These are phyloP conservation scores for Serendipita vermifera DNA, from an alignment of 768 basidiomycete species.

Conservation along the genomic window DNA sequence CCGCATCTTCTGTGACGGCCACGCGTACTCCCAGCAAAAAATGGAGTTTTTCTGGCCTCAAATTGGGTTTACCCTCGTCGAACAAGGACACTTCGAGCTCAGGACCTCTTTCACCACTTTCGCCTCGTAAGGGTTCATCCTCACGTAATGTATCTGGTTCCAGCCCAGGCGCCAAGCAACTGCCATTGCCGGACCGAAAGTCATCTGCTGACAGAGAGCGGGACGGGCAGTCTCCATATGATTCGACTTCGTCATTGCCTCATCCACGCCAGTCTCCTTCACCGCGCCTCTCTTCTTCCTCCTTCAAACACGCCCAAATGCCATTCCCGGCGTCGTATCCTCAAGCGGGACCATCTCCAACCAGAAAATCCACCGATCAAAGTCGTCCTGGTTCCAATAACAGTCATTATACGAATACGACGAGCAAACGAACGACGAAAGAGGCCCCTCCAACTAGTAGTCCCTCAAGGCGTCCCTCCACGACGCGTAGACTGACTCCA, in stretches of 20 bases:
- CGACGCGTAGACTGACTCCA: conserved; percentile 64
- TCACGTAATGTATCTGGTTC: not conserved
- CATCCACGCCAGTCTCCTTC: not conserved
- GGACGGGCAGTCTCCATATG: not conserved
- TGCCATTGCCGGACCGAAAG: not conserved
- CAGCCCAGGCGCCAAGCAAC: not conserved
- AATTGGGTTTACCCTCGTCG: conserved; percentile 39
- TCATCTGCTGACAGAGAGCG: no score
- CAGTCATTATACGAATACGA: conserved; percentile 8
- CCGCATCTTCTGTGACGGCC: conserved; percentile 19
- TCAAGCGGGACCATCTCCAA: conserved; percentile 10
- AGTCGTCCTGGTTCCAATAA: conserved; percentile 12
- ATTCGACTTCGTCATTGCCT: not conserved
- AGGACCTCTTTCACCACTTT: conserved; percentile 37
- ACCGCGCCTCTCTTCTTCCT: no score
- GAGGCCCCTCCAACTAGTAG: conserved; percentile 11
- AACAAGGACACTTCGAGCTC: not conserved
- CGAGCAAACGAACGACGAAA: conserved; percentile 12
- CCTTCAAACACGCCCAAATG: no score
- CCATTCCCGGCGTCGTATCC: not conserved
- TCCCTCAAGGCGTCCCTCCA: conserved; percentile 38
- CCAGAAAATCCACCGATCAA: not conserved
- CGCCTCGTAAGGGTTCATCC: conserved; percentile 21
- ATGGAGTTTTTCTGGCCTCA: conserved; percentile 85
- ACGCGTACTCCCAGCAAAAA: conserved; percentile 85